Conservation (phyloP, 164 flowering plant genomes). For the grape (Vitis vinifera) region DNA sequence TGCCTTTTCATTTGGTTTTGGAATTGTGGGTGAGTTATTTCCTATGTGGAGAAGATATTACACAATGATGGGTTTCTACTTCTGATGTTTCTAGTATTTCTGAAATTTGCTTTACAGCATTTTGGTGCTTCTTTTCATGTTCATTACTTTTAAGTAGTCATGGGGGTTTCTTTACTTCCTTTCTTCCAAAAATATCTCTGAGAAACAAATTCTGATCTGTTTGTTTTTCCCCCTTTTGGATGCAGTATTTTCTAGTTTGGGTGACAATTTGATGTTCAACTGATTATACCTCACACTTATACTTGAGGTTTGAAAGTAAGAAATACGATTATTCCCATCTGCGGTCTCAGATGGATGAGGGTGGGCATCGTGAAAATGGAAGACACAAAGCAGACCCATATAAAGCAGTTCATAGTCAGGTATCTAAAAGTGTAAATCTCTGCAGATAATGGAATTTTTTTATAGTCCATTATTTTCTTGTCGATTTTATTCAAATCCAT, state of each 20-base stretch:
- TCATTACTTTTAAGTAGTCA: neutral
- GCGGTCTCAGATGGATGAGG: conserved; percentile 61
- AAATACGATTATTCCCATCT: neutral
- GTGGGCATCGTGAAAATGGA: conserved; percentile 91
- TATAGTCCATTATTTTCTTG: neutral
- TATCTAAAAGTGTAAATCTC: conserved; percentile 15
- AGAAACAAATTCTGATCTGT: neutral
- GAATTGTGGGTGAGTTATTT: neutral
- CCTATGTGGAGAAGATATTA: neutral
- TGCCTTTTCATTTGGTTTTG: neutral
- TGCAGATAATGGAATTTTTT: neutral
- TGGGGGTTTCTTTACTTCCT: neutral
- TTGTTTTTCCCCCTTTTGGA: neutral
- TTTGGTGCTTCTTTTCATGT: neutral
- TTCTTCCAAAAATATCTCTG: neutral
- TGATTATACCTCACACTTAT: neutral
- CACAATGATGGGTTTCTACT: neutral
- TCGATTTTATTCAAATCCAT: no score
- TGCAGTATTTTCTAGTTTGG: conserved; percentile 2
- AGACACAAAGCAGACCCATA: conserved; percentile 70
- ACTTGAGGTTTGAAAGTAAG: neutral
- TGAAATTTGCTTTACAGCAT: neutral
- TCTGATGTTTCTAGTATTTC: neutral
- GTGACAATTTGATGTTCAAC: conserved; percentile 1
- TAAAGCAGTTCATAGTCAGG: conserved; percentile 74